Percentiles rank a stretch among this genome's conserved stretches.
These are phyloP conservation scores for Obba rivulosa DNA, from an alignment of 768 basidiomycete genomes.

Conservation along the genomic window DNA sequence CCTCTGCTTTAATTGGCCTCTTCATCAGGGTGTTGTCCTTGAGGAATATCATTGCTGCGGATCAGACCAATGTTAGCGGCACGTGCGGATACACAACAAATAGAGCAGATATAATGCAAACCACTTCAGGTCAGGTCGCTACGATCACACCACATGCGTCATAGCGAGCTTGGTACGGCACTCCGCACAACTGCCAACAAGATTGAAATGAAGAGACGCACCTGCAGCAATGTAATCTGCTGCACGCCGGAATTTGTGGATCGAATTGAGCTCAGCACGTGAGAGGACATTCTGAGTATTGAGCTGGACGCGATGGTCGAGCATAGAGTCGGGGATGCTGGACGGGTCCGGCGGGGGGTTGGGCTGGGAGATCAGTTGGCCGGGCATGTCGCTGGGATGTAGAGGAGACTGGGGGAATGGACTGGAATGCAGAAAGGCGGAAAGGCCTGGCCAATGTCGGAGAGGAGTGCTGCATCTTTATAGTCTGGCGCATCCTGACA, in stretches of 20 bases:
- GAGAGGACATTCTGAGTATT: constrained; percentile 43
- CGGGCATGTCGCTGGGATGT: constrained; percentile 43
- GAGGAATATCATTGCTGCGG: constrained; percentile 79
- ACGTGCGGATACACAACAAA: not conserved
- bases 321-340: constrained; percentile 52
- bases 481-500: too few relatives aligned
- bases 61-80: constrained; percentile 2
- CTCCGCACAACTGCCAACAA: too few relatives aligned
- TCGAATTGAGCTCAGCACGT: constrained; percentile 42
- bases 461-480: too few relatives aligned
- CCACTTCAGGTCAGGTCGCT: too few relatives aligned
- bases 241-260: constrained; percentile 52
- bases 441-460: not conserved
- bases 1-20: constrained; percentile 48
- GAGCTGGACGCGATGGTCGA: constrained; percentile 44
- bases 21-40: constrained; percentile 66
- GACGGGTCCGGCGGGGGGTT: constrained; percentile 72
- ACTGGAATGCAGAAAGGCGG: not conserved
- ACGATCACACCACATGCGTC: too few relatives aligned
- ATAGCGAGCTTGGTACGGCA: too few relatives aligned
- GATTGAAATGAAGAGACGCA: too few relatives aligned
- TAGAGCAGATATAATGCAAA: too few relatives aligned
- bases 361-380: constrained; percentile 47
- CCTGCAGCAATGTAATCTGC: constrained; percentile 70
- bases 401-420: not conserved